Percentiles rank a stretch among this genome's conserved stretches.
Conservation (phyloP, 768 basidiomycete genomes). For the Tricholoma hemisulphureum region DNA sequence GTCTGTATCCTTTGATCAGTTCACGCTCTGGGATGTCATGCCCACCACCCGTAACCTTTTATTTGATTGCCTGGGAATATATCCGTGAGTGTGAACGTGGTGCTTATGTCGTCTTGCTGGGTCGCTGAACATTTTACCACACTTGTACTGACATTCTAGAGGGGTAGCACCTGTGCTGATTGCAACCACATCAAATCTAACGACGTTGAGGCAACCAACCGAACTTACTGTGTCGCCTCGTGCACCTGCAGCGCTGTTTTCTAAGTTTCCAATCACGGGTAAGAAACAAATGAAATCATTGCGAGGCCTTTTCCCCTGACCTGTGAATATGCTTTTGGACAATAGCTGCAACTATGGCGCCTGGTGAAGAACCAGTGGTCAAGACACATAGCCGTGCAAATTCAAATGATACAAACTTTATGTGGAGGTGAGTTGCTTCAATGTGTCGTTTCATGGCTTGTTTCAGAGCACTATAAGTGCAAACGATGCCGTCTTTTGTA, state of each 20-base stretch:
- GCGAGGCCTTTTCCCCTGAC: conserved; percentile 3
- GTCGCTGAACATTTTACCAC: conserved; percentile 20
- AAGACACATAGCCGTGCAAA: neutral
- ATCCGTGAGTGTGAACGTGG: conserved; percentile 16
- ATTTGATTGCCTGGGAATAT: conserved; percentile 16
- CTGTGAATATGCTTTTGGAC: conserved; percentile 17
- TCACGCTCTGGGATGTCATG: neutral
- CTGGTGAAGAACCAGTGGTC: conserved; percentile 1
- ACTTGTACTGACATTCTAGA: conserved; percentile 14
- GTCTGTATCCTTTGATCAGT: neutral
- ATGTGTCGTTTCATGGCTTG: conserved; percentile 24
- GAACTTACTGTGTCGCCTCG: conserved; percentile 21
- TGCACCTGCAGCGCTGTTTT: conserved; percentile 23
- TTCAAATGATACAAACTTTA: conserved; percentile 9
- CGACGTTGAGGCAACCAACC: neutral
- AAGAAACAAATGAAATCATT: neutral
- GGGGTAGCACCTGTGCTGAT: conserved; percentile 19
- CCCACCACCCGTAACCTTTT: conserved; percentile 12
- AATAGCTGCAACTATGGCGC: conserved; percentile 16
- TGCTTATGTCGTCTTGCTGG: conserved; percentile 23
- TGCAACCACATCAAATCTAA: neutral
- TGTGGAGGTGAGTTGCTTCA: conserved; percentile 22
- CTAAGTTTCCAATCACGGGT: conserved; percentile 3
- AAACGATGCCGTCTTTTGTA: neutral
- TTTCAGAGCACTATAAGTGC: conserved; percentile 19